Percentiles rank a stretch among this genome's conserved stretches.
phyloP scores from a whole-genome alignment of 1,284 basidiomycete species.

The Tilletia setariae region DNA sequence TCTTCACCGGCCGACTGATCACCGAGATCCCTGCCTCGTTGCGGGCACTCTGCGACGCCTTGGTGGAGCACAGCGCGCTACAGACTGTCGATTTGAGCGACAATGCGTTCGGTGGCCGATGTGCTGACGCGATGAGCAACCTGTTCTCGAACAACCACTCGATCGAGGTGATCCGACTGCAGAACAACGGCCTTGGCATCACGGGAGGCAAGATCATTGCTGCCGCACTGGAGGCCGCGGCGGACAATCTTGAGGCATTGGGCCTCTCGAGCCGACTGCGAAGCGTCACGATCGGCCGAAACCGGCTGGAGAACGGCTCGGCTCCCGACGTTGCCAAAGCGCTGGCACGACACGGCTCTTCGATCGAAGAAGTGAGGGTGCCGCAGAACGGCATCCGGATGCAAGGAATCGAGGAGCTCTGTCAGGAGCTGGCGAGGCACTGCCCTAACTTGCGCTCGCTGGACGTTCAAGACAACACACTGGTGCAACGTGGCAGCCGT shows the following conservation, averaged over 20 bases:
- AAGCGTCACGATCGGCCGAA: slow-evolving; percentile 86
- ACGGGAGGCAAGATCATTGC: slow-evolving; percentile 83
- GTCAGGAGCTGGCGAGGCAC: slow-evolving; percentile 66
- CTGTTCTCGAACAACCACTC: slow-evolving; percentile 60
- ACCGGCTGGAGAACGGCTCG: slow-evolving; percentile 87
- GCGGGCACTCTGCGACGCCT: slow-evolving; percentile 79
- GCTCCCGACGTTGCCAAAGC: slow-evolving; percentile 80
- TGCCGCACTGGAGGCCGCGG: slow-evolving; percentile 75
- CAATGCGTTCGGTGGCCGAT: slow-evolving; percentile 94
- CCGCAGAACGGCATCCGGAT: slow-evolving; percentile 96
- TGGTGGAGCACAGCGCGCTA: slow-evolving; percentile 74
- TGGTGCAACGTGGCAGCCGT: slow-evolving; percentile 69
- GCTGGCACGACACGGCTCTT: slow-evolving; percentile 72
- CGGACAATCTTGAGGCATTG: slow-evolving; percentile 66
- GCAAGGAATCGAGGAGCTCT: slow-evolving; percentile 82
- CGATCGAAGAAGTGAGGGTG: slow-evolving; percentile 77
- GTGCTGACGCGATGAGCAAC: slow-evolving; percentile 87
- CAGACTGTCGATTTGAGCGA: slow-evolving; percentile 87
- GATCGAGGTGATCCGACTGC: slow-evolving; percentile 84
- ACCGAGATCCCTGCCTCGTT: slow-evolving; percentile 90
- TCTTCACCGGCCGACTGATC: slow-evolving; percentile 95
- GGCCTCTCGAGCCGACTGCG: slow-evolving; percentile 71
- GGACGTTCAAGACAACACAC: slow-evolving; percentile 95
- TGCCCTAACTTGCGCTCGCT: slow-evolving; percentile 71
- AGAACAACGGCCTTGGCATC: slow-evolving; percentile 94